phyloP scores from a whole-genome alignment of 2,329 filamentous ascomycete genomes.

The Scortechinia acanthostroma region DNA sequence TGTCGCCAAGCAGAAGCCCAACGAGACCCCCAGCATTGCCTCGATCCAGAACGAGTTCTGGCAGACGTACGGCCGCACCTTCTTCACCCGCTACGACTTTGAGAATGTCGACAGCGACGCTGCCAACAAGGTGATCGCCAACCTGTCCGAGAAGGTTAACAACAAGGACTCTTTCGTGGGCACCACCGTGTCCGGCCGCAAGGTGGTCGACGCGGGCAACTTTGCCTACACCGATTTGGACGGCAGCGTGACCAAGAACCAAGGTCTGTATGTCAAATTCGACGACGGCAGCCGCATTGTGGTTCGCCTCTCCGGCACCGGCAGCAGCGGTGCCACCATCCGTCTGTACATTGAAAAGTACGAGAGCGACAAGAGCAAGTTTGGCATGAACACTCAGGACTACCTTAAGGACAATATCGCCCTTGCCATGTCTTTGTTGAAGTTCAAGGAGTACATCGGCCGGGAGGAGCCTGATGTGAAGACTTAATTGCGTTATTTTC shows the following conservation, averaged over 20 bases:
- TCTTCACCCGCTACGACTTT: slow-evolving; percentile 99
- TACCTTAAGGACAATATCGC: slow-evolving; percentile 87
- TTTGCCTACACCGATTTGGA: slow-evolving; percentile 99
- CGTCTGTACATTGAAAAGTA: slow-evolving; percentile 96
- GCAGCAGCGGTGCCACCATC: slow-evolving; percentile 91
- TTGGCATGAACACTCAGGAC: slow-evolving; percentile 78
- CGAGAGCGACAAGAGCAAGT: slow-evolving; percentile 72
- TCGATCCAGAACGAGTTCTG: slow-evolving; percentile 97
- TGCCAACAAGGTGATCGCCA: slow-evolving; percentile 80
- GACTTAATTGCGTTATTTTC: slow-evolving; percentile 59
- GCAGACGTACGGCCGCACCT: slow-evolving; percentile 89
- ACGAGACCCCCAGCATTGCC: slow-evolving; percentile 81
- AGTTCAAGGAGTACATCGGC: slow-evolving; percentile 89
- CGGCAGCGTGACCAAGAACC: slow-evolving; percentile 88
- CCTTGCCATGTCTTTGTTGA: slow-evolving; percentile 76
- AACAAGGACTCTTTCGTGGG: slow-evolving; percentile 70
- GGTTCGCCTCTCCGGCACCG: slow-evolving; percentile 88
- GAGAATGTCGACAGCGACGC: slow-evolving; percentile 88
- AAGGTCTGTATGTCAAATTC: slow-evolving; percentile 91
- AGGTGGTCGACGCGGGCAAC: slow-evolving; percentile 83
- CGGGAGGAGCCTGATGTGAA: slow-evolving; percentile 92
- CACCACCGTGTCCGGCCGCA: slow-evolving; percentile 72
- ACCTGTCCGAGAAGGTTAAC: slow-evolving; percentile 72
- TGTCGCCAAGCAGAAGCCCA: slow-evolving; percentile 74
- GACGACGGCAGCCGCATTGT: slow-evolving; percentile 92